Percentiles rank a stretch among this genome's conserved stretches.
Conservation (phyloP, 805 yeast species). For the Ogataea ramenticola region DNA sequence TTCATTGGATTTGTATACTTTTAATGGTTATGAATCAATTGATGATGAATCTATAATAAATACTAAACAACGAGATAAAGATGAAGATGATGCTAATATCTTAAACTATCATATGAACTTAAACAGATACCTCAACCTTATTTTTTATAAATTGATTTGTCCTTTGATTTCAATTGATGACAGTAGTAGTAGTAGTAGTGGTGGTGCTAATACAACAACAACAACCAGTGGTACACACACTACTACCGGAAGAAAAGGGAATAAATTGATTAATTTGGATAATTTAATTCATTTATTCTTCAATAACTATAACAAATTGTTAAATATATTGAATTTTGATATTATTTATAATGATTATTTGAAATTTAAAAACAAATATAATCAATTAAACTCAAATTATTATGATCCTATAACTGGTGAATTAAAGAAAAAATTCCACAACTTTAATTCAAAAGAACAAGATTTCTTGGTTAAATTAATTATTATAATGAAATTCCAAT, state of each 20-base stretch:
- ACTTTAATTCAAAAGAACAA: constrained; percentile 24
- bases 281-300: constrained; percentile 41
- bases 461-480: constrained; percentile 42
- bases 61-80: no score
- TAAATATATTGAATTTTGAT: constrained; percentile 49
- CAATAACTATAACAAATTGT: constrained; percentile 43
- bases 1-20: constrained; percentile 17
- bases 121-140: constrained; percentile 26
- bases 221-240: no score
- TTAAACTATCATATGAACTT: constrained; percentile 29
- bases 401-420: constrained; percentile 36
- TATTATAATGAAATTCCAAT: constrained; percentile 44
- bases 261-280: constrained; percentile 30
- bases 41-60: no score
- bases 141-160: constrained; percentile 25
- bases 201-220: no score
- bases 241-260: no score
- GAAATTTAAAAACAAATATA: constrained; percentile 35
- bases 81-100: no score
- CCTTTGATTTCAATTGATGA: constrained; percentile 18
- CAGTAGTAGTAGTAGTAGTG: no score
- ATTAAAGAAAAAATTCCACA: constrained; percentile 29
- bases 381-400: constrained; percentile 24
- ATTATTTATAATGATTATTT: constrained; percentile 46
- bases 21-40: constrained; percentile 22